A percentile compares a stretch with the other conserved stretches of the same genome.
Conservation (phyloP, 495 filamentous ascomycete species). For the Penicillium daleae region DNA sequence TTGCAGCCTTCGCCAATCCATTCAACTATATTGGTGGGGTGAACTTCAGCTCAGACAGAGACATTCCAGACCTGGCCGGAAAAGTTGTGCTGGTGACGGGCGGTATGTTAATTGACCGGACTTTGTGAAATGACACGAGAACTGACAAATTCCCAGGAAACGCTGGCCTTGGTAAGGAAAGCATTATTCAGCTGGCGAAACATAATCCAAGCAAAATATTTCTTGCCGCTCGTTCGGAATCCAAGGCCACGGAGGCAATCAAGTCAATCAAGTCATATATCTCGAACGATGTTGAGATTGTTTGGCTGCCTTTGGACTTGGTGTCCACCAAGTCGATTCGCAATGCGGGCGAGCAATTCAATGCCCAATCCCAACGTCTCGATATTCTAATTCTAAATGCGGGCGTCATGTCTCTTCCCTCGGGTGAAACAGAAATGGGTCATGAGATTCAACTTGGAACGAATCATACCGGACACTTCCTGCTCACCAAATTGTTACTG, state of each 20-base stretch:
- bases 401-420: conserved; percentile 61
- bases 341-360: conserved; percentile 54
- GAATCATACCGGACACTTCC: conserved; percentile 63
- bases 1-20: conserved; percentile 27
- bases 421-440: conserved; percentile 42
- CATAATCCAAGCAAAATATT: conserved; percentile 61
- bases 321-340: conserved; percentile 51
- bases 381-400: conserved; percentile 68
- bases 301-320: conserved; percentile 52
- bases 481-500: conserved; percentile 56
- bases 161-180: conserved; percentile 61
- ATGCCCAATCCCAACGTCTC: conserved; percentile 52
- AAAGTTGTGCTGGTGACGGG: conserved; percentile 62
- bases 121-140: background rate
- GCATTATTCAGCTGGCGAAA: conserved; percentile 54
- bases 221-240: conserved; percentile 45
- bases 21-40: conserved; percentile 35
- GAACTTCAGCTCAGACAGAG: conserved; percentile 44
- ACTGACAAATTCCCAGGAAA: conserved; percentile 43
- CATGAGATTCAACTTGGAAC: conserved; percentile 62
- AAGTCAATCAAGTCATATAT: conserved; percentile 23
- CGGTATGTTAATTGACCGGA: conserved; percentile 41
- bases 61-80: conserved; percentile 55
- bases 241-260: conserved; percentile 37
- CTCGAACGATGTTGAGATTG: conserved; percentile 29